Percentiles rank a stretch among this genome's conserved stretches.
These are phyloP conservation scores for Tricholoma terreum DNA, from an alignment of 768 basidiomycete species.

Conservation along the genomic window DNA sequence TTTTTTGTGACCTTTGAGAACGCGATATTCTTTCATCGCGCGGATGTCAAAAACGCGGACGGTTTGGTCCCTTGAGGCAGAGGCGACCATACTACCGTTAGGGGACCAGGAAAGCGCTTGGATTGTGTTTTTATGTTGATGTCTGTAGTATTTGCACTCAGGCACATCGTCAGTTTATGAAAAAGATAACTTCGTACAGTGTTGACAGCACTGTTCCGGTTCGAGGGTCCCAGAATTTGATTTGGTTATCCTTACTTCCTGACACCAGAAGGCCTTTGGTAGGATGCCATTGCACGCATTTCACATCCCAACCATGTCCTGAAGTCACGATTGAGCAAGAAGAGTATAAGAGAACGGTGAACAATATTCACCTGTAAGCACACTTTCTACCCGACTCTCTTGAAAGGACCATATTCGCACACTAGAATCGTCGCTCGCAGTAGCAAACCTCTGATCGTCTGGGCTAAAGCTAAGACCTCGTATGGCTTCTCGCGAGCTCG, in stretches of 20 bases:
- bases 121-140: constrained; percentile 96
- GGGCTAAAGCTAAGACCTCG: constrained; percentile 90
- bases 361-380: constrained; percentile 63
- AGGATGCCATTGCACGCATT: constrained; percentile 98
- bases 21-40: constrained; percentile 92
- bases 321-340: neutral
- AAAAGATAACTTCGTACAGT: constrained; percentile 50
- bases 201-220: constrained; percentile 89
- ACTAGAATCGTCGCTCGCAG: constrained; percentile 93
- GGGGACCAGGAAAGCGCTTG: constrained; percentile 93
- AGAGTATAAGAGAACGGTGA: neutral
- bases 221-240: constrained; percentile 99
- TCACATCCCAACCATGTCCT: constrained; percentile 99
- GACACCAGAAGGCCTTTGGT: constrained; percentile 93
- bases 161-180: neutral
- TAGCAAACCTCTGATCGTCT: constrained; percentile 88
- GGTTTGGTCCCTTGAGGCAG: constrained; percentile 92
- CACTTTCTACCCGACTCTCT: constrained; percentile 84
- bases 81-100: constrained; percentile 90
- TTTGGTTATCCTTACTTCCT: constrained; percentile 95
- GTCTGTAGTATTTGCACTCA: constrained; percentile 43
- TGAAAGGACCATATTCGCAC: constrained; percentile 96
- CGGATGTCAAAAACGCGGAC: constrained; percentile 97
- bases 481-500: constrained; percentile 83
- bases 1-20: constrained; percentile 95